These are phyloP conservation scores for Avena sativa DNA, from an alignment of 176 grass and related monocot species.

Conservation along the genomic window DNA sequence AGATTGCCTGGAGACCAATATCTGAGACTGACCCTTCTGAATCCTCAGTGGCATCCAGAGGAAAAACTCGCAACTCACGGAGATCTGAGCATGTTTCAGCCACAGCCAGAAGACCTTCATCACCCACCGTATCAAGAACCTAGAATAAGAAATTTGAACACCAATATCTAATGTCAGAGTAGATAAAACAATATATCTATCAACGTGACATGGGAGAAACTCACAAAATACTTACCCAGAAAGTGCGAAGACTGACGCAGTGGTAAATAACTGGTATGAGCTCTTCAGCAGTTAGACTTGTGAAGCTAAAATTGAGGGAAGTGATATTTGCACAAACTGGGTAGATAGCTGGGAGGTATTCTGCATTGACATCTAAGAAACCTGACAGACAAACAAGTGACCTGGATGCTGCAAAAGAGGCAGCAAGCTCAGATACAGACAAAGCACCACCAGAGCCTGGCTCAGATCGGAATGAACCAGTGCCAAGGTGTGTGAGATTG, in stretches of 20 bases:
- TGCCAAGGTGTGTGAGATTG: constrained; percentile 80
- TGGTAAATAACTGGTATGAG: constrained; percentile 60
- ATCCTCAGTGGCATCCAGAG: constrained; percentile 66
- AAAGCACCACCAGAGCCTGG: constrained; percentile 25
- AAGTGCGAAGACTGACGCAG: constrained; percentile 67
- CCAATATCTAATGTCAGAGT: no score
- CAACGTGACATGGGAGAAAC: no score
- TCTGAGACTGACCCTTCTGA: constrained; percentile 74
- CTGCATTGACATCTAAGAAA: constrained; percentile 60
- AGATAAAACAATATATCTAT: no score
- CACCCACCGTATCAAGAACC: constrained; percentile 82
- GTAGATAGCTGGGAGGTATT: constrained; percentile 66
- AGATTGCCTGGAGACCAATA: constrained; percentile 66
- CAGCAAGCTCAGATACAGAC: constrained; percentile 43
- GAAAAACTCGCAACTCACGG: constrained; percentile 78
- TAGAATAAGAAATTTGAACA: constrained; percentile 3
- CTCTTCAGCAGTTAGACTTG: constrained; percentile 55
- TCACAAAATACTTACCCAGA: constrained; percentile 53
- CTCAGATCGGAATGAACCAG: constrained; percentile 72
- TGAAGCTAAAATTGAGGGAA: constrained; percentile 86
- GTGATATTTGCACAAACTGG: constrained; percentile 73
- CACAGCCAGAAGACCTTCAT: constrained; percentile 76
- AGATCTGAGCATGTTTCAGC: constrained; percentile 69
- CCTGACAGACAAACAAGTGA: constrained; percentile 77
- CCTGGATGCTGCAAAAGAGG: constrained; percentile 58